Evolutionary conservation across 352 stramenopile species (phyloP).

Genomic region (Halophytophthora polymorphica): DNA sequence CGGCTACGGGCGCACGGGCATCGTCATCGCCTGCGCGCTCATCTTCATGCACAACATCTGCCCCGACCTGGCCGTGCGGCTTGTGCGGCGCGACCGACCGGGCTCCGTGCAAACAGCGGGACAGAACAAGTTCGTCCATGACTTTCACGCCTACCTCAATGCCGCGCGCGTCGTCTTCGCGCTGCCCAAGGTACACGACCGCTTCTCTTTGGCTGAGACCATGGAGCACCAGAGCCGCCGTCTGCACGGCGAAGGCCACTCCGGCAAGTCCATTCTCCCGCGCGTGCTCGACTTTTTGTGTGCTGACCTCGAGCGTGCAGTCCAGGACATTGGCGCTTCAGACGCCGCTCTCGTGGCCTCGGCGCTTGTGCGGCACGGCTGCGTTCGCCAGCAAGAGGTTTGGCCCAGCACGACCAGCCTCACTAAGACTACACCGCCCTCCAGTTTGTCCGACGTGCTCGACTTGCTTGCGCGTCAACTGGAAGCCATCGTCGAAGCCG

Average conservation of each 20-base stretch:
- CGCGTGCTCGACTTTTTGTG: slow-evolving; percentile 64
- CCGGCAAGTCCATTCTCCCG: slow-evolving; percentile 38
- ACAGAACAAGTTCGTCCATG: slow-evolving; percentile 69
- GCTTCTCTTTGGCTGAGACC: slow-evolving; percentile 57
- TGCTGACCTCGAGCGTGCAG: slow-evolving; percentile 35
- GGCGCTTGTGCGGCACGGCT: slow-evolving; percentile 25
- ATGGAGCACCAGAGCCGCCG: slow-evolving; percentile 72
- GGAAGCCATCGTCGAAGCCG: slow-evolving; percentile 22
- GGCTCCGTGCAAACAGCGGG: slow-evolving; percentile 77
- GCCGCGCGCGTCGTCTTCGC: slow-evolving; percentile 68
- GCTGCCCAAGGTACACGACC: slow-evolving; percentile 68
- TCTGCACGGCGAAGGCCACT: slow-evolving; percentile 38
- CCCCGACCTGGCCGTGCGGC: slow-evolving; percentile 60
- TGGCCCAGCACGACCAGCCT: slow-evolving; percentile 26
- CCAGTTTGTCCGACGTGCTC: slow-evolving; percentile 1
- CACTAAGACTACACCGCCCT: slow-evolving; percentile 10
- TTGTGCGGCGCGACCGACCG: slow-evolving; percentile 68
- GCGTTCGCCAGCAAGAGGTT: slow-evolving; percentile 25
- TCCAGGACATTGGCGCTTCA: slow-evolving; percentile 6
- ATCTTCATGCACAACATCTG: slow-evolving; percentile 83
- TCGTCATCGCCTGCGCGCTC: slow-evolving; percentile 83
- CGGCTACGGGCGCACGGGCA: slow-evolving; percentile 82
- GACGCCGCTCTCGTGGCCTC: slow-evolving; percentile 16
- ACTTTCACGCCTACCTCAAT: slow-evolving; percentile 78
- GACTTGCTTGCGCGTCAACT: slow-evolving; percentile 27